These are phyloP conservation scores for Alliaria petiolata DNA, from an alignment of 345 rosid genomes.

Conservation along the genomic window DNA sequence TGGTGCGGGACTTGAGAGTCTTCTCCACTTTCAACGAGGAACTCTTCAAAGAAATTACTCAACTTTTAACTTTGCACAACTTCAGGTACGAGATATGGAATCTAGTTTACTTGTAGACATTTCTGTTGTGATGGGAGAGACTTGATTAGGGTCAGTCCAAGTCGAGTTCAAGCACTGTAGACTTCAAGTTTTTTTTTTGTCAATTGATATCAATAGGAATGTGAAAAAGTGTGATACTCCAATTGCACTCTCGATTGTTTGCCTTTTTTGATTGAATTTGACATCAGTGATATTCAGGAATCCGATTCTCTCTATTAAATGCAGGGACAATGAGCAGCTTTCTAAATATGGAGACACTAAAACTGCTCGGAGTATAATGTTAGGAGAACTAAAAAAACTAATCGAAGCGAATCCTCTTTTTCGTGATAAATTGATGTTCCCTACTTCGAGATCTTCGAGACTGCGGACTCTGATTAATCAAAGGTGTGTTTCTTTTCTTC, in stretches of 20 bases:
- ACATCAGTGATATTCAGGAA: neutral
- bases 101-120: neutral
- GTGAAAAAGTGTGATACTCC: neutral
- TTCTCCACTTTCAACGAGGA: constrained; percentile 73
- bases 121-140: neutral
- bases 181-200: too few relatives aligned
- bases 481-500: constrained; percentile 42
- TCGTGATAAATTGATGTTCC: constrained; percentile 69
- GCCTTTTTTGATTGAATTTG: neutral
- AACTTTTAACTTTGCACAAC: constrained; percentile 64
- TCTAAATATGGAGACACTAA: constrained; percentile 80
- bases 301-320: constrained; percentile 3
- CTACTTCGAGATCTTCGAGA: constrained; percentile 63
- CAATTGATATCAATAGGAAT: too few relatives aligned
- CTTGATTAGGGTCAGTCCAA: too few relatives aligned
- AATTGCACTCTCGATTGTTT: neutral
- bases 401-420: constrained; percentile 79
- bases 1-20: constrained; percentile 71
- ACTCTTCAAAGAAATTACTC: constrained; percentile 76
- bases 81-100: constrained; percentile 47
- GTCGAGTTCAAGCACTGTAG: too few relatives aligned
- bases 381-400: constrained; percentile 62
- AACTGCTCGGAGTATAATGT: constrained; percentile 69
- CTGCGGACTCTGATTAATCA: constrained; percentile 81
- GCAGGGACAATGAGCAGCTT: constrained; percentile 82